Conservation (phyloP, 371 early-diverging fungal genomes). For the Ordospora pajunii region DNA sequence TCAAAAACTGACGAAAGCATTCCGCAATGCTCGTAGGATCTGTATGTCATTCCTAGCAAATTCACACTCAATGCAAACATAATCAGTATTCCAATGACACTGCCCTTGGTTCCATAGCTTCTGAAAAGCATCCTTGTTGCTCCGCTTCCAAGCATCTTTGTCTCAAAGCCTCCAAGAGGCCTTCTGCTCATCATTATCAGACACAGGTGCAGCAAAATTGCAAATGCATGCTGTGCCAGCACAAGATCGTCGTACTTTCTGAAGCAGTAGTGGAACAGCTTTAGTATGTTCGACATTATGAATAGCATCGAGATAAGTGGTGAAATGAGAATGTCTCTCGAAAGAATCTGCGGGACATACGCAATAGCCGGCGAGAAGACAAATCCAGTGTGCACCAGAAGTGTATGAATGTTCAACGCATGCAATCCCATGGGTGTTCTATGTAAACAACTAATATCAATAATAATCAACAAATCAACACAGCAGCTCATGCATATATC, state of each 20-base stretch:
- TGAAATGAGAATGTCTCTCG: slow-evolving; percentile 30
- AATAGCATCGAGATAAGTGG: slow-evolving; percentile 45
- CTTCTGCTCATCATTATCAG: slow-evolving; percentile 36
- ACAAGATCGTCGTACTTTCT: slow-evolving; percentile 12
- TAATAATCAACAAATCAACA: too few species aligned
- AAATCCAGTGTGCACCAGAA: slow-evolving; percentile 10
- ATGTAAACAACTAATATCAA: too few species aligned
- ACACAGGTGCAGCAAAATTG: slow-evolving; percentile 44
- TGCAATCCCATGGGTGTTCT: too few species aligned
- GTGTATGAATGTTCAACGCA: neutral
- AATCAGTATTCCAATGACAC: neutral
- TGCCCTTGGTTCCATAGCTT: slow-evolving; percentile 11
- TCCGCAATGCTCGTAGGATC: slow-evolving; percentile 20
- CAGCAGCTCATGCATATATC: too few species aligned
- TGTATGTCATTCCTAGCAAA: neutral
- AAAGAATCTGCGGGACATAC: slow-evolving; percentile 53
- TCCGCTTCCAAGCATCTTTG: slow-evolving; percentile 27
- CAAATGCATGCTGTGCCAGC: slow-evolving; percentile 34
- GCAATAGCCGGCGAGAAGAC: slow-evolving; percentile 48
- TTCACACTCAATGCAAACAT: neutral
- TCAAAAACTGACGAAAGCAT: slow-evolving; percentile 39
- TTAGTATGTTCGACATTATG: slow-evolving; percentile 45
- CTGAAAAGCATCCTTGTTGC: neutral
- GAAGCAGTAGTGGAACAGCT: slow-evolving; percentile 36
- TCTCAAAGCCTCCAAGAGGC: slow-evolving; percentile 21